Percentiles rank a stretch among this genome's conserved stretches.
Conservation (phyloP, 2,329 filamentous ascomycete species). For the Ceratocystis papillata region DNA sequence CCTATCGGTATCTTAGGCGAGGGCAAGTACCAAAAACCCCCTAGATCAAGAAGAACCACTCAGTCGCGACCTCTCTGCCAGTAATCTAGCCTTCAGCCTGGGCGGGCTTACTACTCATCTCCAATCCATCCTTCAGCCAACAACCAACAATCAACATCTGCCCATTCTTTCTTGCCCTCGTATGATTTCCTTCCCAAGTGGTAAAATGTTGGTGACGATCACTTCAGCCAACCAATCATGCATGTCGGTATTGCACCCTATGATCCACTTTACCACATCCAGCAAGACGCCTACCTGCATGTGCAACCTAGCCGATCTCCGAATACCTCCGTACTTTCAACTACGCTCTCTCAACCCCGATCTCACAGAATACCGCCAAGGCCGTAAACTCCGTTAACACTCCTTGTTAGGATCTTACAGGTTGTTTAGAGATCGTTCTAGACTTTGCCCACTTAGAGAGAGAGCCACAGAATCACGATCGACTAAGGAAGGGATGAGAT, state of each 20-base stretch:
- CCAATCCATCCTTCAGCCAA: background rate
- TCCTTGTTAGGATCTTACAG: too few species aligned
- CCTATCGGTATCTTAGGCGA: background rate
- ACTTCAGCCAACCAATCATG: background rate
- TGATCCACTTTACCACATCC: background rate
- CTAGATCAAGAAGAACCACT: background rate
- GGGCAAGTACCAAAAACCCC: too few species aligned
- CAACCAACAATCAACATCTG: slow-evolving; percentile 2
- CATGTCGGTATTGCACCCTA: background rate
- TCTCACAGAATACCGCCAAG: too few species aligned
- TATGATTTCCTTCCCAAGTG: background rate
- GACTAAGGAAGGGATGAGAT: too few species aligned
- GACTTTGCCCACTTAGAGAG: too few species aligned
- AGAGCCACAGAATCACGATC: too few species aligned
- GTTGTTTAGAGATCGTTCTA: too few species aligned
- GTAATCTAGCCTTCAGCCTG: background rate
- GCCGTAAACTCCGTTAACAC: too few species aligned
- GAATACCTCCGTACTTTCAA: background rate
- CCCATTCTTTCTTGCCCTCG: slow-evolving; percentile 4
- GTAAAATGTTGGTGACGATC: background rate
- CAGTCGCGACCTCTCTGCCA: background rate
- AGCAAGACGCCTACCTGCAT: background rate
- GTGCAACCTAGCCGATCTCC: background rate
- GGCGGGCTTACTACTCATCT: background rate
- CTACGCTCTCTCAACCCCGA: background rate